Evolutionary conservation across 352 stramenopile genomes (phyloP).

Genomic region (Phytophthora pistaciae): DNA sequence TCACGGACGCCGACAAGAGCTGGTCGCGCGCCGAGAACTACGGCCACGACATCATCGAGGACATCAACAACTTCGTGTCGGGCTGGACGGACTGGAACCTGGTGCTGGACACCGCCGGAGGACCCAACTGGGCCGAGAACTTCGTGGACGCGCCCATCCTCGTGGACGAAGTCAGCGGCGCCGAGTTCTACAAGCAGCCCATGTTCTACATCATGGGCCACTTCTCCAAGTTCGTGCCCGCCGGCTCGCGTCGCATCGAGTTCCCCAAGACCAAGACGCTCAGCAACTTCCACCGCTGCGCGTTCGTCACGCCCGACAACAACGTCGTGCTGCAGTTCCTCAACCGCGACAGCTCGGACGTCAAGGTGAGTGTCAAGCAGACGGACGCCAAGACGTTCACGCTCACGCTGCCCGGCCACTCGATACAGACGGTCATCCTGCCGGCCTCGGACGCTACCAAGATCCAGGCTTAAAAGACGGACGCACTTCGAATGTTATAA

Average conservation of each 20-base stretch:
- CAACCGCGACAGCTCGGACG: constrained; percentile 45
- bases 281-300: constrained; percentile 46
- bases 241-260: constrained; percentile 58
- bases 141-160: constrained; percentile 70
- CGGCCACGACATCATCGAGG: constrained; percentile 83
- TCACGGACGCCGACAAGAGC: constrained; percentile 51
- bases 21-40: constrained; percentile 80
- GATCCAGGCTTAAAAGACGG: constrained; percentile 21
- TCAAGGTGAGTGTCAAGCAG: constrained; percentile 35
- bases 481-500: constrained; percentile 4
- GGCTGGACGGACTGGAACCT: constrained; percentile 91
- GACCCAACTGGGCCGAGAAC: constrained; percentile 83
- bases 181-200: constrained; percentile 68
- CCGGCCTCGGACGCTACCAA: constrained; percentile 34
- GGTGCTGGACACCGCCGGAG: constrained; percentile 59
- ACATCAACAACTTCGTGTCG: constrained; percentile 72
- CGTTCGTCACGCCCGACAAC: constrained; percentile 61
- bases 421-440: constrained; percentile 43
- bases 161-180: constrained; percentile 44
- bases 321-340: constrained; percentile 54
- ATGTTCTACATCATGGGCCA: constrained; percentile 76
- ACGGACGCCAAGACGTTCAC: constrained; percentile 35
- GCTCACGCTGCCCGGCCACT: constrained; percentile 23
- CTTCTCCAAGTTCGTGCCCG: constrained; percentile 63
- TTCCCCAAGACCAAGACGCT: constrained; percentile 41